phyloP scores from a whole-genome alignment of 805 yeast species.

The Yarrowia hollandica region DNA sequence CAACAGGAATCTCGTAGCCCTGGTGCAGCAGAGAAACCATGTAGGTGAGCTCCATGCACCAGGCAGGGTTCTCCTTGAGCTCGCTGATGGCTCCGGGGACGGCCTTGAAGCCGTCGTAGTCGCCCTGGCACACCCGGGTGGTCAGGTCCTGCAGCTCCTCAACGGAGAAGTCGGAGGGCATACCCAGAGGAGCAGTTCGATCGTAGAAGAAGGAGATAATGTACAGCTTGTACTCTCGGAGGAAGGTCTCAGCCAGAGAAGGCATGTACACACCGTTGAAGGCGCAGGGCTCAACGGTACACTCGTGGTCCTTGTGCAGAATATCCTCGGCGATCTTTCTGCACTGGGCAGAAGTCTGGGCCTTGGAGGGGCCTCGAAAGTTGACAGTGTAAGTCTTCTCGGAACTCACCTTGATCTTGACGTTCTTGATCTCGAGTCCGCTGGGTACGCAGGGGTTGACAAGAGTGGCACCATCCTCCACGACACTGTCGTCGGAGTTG shows the following conservation, averaged over 20 bases:
- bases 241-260: slow-evolving; percentile 75
- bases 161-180: slow-evolving; percentile 87
- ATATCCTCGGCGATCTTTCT: slow-evolving; percentile 77
- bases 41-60: slow-evolving; percentile 92
- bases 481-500: slow-evolving; percentile 43
- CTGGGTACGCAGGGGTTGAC: slow-evolving; percentile 90
- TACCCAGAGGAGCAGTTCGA: slow-evolving; percentile 88
- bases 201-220: slow-evolving; percentile 95
- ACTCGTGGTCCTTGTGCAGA: slow-evolving; percentile 77
- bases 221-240: slow-evolving; percentile 70
- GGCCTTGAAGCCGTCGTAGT: slow-evolving; percentile 71
- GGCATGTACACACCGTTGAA: slow-evolving; percentile 99
- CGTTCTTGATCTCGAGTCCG: slow-evolving; percentile 58
- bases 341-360: slow-evolving; percentile 77
- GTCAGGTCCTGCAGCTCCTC: slow-evolving; percentile 82
- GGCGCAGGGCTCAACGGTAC: slow-evolving; percentile 80
- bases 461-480: slow-evolving; percentile 46
- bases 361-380: slow-evolving; percentile 62
- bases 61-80: slow-evolving; percentile 77
- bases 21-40: slow-evolving; percentile 87
- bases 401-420: slow-evolving; percentile 57
- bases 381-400: slow-evolving; percentile 51
- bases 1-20: slow-evolving; percentile 93
- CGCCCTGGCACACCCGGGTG: slow-evolving; percentile 80
- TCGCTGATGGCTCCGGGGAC: slow-evolving; percentile 66